Percentiles rank a stretch among this genome's conserved stretches.
These are phyloP conservation scores for Pichia californica DNA, from an alignment of 805 yeast genomes.

Conservation along the genomic window DNA sequence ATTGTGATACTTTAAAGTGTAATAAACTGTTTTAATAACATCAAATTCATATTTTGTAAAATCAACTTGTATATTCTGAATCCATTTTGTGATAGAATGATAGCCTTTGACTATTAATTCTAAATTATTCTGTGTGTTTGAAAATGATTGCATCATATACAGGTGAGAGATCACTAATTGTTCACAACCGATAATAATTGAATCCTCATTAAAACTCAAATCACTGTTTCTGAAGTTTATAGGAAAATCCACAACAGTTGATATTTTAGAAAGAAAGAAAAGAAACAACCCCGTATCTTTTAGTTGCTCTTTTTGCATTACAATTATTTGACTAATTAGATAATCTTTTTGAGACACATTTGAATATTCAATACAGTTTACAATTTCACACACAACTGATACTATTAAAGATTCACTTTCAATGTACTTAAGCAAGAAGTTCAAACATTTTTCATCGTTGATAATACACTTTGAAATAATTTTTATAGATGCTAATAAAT, in stretches of 20 bases:
- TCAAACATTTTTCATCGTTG: background rate
- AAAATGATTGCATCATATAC: slow-evolving; percentile 16
- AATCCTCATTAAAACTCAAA: slow-evolving; percentile 14
- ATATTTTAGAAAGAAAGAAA: slow-evolving; percentile 25
- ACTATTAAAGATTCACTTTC: slow-evolving; percentile 5
- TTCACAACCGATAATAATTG: slow-evolving; percentile 10
- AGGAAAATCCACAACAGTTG: slow-evolving; percentile 21
- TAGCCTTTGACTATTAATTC: slow-evolving; percentile 1
- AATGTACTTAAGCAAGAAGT: slow-evolving; percentile 5
- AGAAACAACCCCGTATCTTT: slow-evolving; percentile 26
- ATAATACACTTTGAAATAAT: slow-evolving; percentile 5
- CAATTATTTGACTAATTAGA: slow-evolving; percentile 20
- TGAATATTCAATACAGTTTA: slow-evolving; percentile 20
- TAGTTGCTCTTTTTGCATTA: slow-evolving; percentile 17
- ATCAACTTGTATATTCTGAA: background rate
- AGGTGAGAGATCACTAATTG: slow-evolving; percentile 22
- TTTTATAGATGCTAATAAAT: slow-evolving; percentile 3
- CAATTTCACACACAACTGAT: slow-evolving; percentile 14
- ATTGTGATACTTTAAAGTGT: slow-evolving; percentile 22
- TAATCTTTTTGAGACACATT: slow-evolving; percentile 18
- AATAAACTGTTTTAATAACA: slow-evolving; percentile 22
- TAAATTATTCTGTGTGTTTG: background rate
- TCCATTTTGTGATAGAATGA: slow-evolving; percentile 4
- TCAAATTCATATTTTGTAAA: slow-evolving; percentile 26
- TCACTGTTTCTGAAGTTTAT: slow-evolving; percentile 18